These are phyloP conservation scores for Haplosporangium gracile DNA, from an alignment of 192 early-diverging fungal species.

Conservation along the genomic window DNA sequence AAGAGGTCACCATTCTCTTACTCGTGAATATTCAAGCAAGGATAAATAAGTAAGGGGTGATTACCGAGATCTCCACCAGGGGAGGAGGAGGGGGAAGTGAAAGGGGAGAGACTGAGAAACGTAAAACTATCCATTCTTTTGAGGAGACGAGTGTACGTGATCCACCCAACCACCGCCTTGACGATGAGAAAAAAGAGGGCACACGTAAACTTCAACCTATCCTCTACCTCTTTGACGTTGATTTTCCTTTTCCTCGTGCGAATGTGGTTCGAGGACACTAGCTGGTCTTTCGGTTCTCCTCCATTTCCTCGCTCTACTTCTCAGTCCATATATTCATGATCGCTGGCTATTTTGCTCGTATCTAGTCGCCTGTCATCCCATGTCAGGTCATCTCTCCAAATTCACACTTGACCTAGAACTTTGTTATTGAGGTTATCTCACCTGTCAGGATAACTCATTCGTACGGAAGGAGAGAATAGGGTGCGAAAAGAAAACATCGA, in stretches of 20 bases:
- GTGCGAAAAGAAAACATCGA: not conserved
- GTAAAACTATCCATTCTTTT: too few species aligned
- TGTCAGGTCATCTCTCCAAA: not conserved
- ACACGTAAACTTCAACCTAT: not conserved
- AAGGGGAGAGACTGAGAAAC: too few species aligned
- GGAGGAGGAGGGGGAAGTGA: too few species aligned
- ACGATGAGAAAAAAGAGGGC: not conserved
- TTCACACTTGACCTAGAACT: not conserved
- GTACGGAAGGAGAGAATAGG: not conserved
- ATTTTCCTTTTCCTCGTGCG: not conserved
- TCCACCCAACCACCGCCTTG: too few species aligned
- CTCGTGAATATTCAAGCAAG: too few species aligned
- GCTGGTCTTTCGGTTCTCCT: not conserved
- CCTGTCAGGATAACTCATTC: not conserved
- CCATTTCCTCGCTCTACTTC: not conserved
- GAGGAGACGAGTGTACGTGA: too few species aligned
- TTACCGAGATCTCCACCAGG: too few species aligned
- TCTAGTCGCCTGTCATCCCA: too few species aligned
- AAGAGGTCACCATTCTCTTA: too few species aligned
- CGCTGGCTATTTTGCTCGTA: not conserved
- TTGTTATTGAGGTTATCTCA: too few species aligned
- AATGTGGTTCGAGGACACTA: not conserved
- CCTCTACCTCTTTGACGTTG: not conserved
- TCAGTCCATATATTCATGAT: not conserved
- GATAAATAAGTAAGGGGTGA: too few species aligned